A percentile compares a stretch with the other conserved stretches of the same genome.
phyloP scores from a whole-genome alignment of 352 stramenopile genomes.

The Globisporangium alternatum region DNA sequence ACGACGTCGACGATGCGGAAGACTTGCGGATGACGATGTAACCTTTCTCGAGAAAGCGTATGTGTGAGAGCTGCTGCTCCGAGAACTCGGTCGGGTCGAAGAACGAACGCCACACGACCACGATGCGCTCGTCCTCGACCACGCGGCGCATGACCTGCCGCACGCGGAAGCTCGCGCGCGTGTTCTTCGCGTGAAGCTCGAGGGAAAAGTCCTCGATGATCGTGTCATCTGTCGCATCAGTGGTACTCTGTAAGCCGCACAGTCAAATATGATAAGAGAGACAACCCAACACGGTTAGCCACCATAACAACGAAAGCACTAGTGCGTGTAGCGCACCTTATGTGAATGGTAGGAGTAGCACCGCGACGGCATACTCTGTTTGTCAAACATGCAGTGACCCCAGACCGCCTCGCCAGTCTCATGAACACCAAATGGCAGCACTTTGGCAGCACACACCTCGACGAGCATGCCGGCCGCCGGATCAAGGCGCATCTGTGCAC shows the following conservation, averaged over 20 bases:
- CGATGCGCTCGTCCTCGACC: constrained; percentile 27
- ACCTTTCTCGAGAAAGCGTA: constrained; percentile 36
- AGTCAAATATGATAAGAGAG: background rate
- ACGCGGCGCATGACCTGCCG: constrained; percentile 31
- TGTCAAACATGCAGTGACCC: background rate
- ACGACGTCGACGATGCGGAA: too few relatives aligned
- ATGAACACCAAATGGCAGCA: background rate
- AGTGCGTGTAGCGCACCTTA: background rate
- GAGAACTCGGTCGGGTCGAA: constrained; percentile 46
- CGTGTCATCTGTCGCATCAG: background rate
- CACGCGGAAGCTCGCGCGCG: constrained; percentile 32
- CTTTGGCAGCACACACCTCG: background rate
- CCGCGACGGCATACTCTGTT: background rate
- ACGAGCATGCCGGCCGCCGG: background rate
- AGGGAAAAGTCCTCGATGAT: constrained; percentile 2
- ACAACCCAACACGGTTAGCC: background rate
- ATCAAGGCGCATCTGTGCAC: background rate
- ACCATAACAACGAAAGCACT: background rate
- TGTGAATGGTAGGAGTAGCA: constrained; percentile 1
- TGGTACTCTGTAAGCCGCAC: background rate
- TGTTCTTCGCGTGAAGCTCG: constrained; percentile 33
- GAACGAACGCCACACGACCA: constrained; percentile 40
- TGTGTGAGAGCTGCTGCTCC: constrained; percentile 31
- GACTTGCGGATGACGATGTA: constrained; percentile 36
- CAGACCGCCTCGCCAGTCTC: background rate